phyloP scores from a whole-genome alignment of 2,329 filamentous ascomycete genomes.

The Xylariales sp. region DNA sequence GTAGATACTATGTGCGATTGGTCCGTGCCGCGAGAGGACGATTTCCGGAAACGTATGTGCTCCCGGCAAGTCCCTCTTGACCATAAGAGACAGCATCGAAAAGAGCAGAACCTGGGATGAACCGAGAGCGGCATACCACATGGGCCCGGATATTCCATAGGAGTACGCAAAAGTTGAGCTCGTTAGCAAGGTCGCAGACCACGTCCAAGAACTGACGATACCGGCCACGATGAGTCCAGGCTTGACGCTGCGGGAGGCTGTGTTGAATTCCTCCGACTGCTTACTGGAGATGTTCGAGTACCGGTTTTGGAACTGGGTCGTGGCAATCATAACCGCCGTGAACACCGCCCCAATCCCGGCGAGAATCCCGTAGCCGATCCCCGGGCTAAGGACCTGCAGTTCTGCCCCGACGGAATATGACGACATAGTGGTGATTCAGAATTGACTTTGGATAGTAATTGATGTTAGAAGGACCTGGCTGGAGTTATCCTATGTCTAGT shows the following conservation, averaged over 20 bases:
- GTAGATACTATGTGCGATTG: too few relatives aligned
- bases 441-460: too few relatives aligned
- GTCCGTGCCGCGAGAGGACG: too few relatives aligned
- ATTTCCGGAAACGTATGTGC: too few relatives aligned
- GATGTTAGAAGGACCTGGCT: too few relatives aligned
- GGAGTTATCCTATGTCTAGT: too few relatives aligned
- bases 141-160: constrained; percentile 32
- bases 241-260: constrained; percentile 36
- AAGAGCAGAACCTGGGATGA: constrained; percentile 37
- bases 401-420: too few relatives aligned
- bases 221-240: constrained; percentile 41
- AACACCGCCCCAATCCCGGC: constrained; percentile 43
- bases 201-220: constrained; percentile 45
- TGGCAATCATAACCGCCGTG: constrained; percentile 35
- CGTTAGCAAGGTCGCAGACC: constrained; percentile 38
- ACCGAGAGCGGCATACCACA: constrained; percentile 37
- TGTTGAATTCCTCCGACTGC: constrained; percentile 42
- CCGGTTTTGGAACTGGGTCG: too few relatives aligned
- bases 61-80: constrained; percentile 34
- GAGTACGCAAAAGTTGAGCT: constrained; percentile 35
- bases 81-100: constrained; percentile 33
- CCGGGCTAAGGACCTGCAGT: constrained; percentile 21
- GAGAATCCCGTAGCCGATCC: constrained; percentile 44
- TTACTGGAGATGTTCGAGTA: constrained; percentile 30
- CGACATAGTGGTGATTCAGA: too few relatives aligned